Percentiles rank a stretch among this genome's conserved stretches.
Conservation (phyloP, 2,329 filamentous ascomycete genomes). For the Calonectria leucothoes region DNA sequence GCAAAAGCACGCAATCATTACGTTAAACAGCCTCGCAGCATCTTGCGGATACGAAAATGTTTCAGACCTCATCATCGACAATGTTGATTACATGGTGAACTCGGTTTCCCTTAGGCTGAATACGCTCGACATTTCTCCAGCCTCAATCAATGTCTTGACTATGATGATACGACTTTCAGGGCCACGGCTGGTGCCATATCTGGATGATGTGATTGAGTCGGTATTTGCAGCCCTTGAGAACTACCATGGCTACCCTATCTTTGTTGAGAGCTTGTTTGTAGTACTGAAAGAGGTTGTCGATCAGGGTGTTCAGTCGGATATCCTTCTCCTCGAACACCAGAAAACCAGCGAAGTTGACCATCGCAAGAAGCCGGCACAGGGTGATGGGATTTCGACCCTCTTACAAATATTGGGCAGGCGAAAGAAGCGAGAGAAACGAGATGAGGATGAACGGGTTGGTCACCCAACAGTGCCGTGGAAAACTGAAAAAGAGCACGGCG, state of each 20-base stretch:
- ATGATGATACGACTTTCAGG: constrained; percentile 96
- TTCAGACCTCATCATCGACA: constrained; percentile 84
- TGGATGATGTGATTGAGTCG: constrained; percentile 91
- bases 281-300: constrained; percentile 86
- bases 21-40: constrained; percentile 81
- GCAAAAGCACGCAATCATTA: constrained; percentile 84
- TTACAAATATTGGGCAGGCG: constrained; percentile 70
- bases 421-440: constrained; percentile 46
- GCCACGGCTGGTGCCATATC: constrained; percentile 82
- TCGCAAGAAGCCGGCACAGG: constrained; percentile 50
- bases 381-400: constrained; percentile 57
- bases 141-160: constrained; percentile 87
- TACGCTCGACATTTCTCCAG: constrained; percentile 90
- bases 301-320: constrained; percentile 75
- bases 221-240: constrained; percentile 95
- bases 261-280: constrained; percentile 87
- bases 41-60: constrained; percentile 81
- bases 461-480: constrained; percentile 53
- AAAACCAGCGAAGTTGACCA: constrained; percentile 52
- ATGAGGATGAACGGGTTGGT: constrained; percentile 49
- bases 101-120: constrained; percentile 90
- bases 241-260: constrained; percentile 89
- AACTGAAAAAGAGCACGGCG: constrained; percentile 47
- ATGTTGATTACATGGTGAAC: constrained; percentile 97
- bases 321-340: constrained; percentile 58